Base-by-base conservation (phyloP, 139 green algal genomes). In the Closterium sp. region DNA sequence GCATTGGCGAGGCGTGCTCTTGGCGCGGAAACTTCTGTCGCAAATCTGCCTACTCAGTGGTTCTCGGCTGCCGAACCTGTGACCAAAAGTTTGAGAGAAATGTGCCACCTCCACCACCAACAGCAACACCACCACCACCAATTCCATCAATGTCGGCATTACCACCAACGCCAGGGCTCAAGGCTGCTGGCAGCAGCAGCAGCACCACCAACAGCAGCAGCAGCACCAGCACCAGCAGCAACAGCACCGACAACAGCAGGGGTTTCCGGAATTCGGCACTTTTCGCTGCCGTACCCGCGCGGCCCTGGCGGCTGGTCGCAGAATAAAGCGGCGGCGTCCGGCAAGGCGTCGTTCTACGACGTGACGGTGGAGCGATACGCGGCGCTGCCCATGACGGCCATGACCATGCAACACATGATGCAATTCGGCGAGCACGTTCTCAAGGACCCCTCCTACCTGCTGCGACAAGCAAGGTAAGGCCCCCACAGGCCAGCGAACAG, bases 341-440 rank as follows among this genome's bases (percentile, higher is more conserved):
- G 25, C 55, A 76, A 76, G 25, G 55, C 55, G 12, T 76, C 55
- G 55, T 93, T 93, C 66, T 93, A 93, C 91, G 91, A 93, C 31
- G 31, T 89, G 36, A 93, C 91, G 19, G 87, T 93, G 33, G 91
- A 93, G 91, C 30, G 81, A 16, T 92, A 43, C 28, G 91, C 91
- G 36, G 66, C 69, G 21, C 35, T 89, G 33, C 84, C 87, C 10
- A 91, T 84, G 28, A 30, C 31, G 21, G 34, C 64, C 21, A 23
- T 88, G 31, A 91, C 91, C 25, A 30, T 93, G 33, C 32, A 66
- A 38, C 94, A 97, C 93, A 96, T 98, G 96, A 93, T 97, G 25
- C 86, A 95, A 33, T 97, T 97, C 91, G 96, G 96, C 8, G 90
- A 90, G 84, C 55, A 76, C 16, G 55, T 76, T 28, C 55, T 76